Conservation (phyloP, 305 asterid genomes). For the Fraxinus paxiana region DNA sequence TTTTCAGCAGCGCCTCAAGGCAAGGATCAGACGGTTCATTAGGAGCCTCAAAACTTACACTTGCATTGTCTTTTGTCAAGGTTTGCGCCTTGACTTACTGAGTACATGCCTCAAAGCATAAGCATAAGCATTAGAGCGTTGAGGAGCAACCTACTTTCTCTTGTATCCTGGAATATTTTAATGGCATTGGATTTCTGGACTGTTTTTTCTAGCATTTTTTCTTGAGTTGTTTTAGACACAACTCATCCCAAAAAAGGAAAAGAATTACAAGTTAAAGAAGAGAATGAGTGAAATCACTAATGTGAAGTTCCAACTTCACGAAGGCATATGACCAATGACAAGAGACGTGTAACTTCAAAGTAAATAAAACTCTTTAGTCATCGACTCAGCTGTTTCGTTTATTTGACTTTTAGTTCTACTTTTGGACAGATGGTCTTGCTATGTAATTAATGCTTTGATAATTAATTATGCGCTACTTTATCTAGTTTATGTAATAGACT, state of each 20-base stretch:
- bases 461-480: not conserved
- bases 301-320: not conserved
- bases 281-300: not conserved
- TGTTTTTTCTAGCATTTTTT: not conserved
- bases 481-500: not conserved
- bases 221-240: not conserved
- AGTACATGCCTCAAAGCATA: not conserved
- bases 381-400: not conserved
- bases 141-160: not conserved
- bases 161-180: not conserved
- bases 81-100: not conserved
- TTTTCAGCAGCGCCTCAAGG: not conserved
- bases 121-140: not conserved
- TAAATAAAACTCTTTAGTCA: not conserved
- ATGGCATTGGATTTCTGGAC: not conserved
- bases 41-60: not conserved
- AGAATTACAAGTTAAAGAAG: slow-evolving; percentile 1
- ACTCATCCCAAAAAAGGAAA: not conserved
- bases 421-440: not conserved
- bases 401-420: not conserved
- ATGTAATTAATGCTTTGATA: not conserved
- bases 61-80: not conserved
- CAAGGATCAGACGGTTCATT: not conserved
- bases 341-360: not conserved
- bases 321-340: not conserved